Percentiles rank a stretch among this genome's conserved stretches.
These are phyloP conservation scores for Pseudocercospora vitis DNA, from an alignment of 2,329 filamentous ascomycete species.

Conservation along the genomic window DNA sequence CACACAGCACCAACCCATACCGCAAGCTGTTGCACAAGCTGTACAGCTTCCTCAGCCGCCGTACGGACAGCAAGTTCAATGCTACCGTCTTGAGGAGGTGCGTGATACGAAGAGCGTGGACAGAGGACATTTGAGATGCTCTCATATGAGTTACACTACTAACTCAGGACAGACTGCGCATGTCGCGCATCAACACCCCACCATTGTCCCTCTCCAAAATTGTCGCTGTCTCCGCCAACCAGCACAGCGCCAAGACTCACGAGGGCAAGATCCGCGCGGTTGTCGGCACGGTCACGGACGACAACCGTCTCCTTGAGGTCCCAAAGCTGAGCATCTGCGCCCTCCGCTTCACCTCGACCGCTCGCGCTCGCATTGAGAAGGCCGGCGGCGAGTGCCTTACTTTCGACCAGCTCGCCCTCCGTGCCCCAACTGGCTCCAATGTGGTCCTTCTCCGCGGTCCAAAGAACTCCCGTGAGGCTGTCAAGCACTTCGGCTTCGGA, in stretches of 20 bases:
- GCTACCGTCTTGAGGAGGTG: slow-evolving; percentile 81
- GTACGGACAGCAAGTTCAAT: slow-evolving; percentile 98
- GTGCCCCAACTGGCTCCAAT: slow-evolving; percentile 93
- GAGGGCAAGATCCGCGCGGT: slow-evolving; percentile 85
- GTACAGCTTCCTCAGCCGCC: slow-evolving; percentile 48
- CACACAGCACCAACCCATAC: slow-evolving; percentile 65
- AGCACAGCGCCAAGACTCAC: slow-evolving; percentile 55
- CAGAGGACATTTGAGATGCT: background rate
- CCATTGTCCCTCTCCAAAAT: slow-evolving; percentile 90
- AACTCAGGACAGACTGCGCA: slow-evolving; percentile 70
- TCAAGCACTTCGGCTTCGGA: slow-evolving; percentile 99
- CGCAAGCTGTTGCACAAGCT: slow-evolving; percentile 54
- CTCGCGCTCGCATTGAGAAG: slow-evolving; percentile 87
- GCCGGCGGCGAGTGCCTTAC: slow-evolving; percentile 95
- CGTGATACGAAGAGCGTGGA: slow-evolving; percentile 15
- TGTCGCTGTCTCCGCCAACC: slow-evolving; percentile 59
- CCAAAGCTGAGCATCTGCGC: slow-evolving; percentile 94
- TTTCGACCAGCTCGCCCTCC: slow-evolving; percentile 93
- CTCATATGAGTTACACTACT: slow-evolving; percentile 7
- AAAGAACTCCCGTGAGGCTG: slow-evolving; percentile 95
- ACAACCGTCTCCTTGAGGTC: slow-evolving; percentile 86
- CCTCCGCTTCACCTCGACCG: slow-evolving; percentile 93
- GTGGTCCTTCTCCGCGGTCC: slow-evolving; percentile 94
- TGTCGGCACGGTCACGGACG: slow-evolving; percentile 93
- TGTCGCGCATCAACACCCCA: slow-evolving; percentile 92